These are phyloP conservation scores for Cicer pinnatifidum DNA, from an alignment of 306 rosid genomes.

Conservation along the genomic window DNA sequence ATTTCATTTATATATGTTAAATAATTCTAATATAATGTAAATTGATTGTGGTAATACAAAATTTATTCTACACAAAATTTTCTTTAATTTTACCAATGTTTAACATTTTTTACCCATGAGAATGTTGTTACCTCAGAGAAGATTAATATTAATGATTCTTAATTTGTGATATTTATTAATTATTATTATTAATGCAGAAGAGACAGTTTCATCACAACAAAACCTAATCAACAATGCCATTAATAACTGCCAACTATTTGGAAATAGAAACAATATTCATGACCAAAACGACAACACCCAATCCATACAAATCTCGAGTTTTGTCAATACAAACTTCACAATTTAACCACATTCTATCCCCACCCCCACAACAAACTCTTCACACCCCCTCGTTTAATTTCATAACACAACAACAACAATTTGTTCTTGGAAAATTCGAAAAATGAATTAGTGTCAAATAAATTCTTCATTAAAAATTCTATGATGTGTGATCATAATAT, in stretches of 20 bases:
- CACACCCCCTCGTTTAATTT: constrained; percentile 40
- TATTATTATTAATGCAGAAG: constrained; percentile 39
- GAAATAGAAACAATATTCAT: constrained; percentile 50
- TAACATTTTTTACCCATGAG: not conserved
- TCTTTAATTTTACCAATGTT: constrained; percentile 15
- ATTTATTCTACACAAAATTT: constrained; percentile 36
- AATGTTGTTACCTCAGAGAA: no score
- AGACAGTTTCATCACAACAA: constrained; percentile 57
- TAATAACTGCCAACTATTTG: constrained; percentile 49
- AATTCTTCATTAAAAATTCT: no score
- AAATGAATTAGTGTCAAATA: constrained; percentile 25
- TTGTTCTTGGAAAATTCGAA: no score
- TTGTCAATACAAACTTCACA: constrained; percentile 45
- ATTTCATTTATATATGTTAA: not conserved
- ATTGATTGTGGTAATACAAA: not conserved
- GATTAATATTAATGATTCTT: not conserved
- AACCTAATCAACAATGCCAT: constrained; percentile 23
- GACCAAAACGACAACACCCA: constrained; percentile 36
- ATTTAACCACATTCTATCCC: constrained; percentile 58
- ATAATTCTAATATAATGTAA: no score
- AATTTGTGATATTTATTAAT: not conserved
- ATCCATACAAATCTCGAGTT: constrained; percentile 48
- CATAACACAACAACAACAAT: constrained; percentile 15
- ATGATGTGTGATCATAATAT: not conserved
- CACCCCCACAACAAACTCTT: constrained; percentile 43